phyloP scores from a whole-genome alignment of 495 filamentous ascomycete genomes.

The Daldinia loculata region DNA sequence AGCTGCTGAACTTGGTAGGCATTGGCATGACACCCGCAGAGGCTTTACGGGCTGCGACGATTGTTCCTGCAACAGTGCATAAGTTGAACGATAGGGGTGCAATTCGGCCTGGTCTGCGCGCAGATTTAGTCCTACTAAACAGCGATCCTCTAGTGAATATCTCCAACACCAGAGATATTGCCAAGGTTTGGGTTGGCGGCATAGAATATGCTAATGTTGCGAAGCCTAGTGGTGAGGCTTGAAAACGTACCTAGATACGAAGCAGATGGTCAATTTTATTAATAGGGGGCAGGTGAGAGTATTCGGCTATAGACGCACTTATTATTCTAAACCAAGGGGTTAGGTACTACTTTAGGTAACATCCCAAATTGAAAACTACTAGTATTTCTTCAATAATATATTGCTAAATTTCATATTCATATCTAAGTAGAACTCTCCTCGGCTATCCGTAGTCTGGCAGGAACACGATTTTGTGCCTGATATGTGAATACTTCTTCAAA shows the following conservation, averaged over 20 bases:
- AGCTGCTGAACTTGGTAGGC: conserved; percentile 40
- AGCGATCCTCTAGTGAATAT: conserved; percentile 53
- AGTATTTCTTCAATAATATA: too few relatives aligned
- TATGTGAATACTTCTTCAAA: too few relatives aligned
- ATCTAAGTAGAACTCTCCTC: too few relatives aligned
- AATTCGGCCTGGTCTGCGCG: conserved; percentile 49
- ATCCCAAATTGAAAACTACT: too few relatives aligned
- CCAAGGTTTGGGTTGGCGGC: conserved; percentile 51
- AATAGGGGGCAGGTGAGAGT: not conserved
- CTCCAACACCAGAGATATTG: conserved; percentile 45
- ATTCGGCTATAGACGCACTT: not conserved
- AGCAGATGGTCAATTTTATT: not conserved
- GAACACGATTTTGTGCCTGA: too few relatives aligned
- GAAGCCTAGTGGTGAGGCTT: not conserved
- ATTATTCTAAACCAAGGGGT: too few relatives aligned
- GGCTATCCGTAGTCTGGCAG: too few relatives aligned
- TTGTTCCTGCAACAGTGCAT: conserved; percentile 26
- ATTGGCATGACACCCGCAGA: conserved; percentile 39
- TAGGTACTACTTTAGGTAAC: too few relatives aligned
- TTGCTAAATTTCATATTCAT: too few relatives aligned
- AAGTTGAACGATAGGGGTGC: conserved; percentile 46
- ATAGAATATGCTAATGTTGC: conserved; percentile 38
- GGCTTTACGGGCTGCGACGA: conserved; percentile 42
- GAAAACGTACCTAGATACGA: too few relatives aligned
- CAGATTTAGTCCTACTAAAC: conserved; percentile 53